Base-by-base conservation (phyloP, 2,329 filamentous ascomycete species). In the Lanzia echinophila region DNA sequence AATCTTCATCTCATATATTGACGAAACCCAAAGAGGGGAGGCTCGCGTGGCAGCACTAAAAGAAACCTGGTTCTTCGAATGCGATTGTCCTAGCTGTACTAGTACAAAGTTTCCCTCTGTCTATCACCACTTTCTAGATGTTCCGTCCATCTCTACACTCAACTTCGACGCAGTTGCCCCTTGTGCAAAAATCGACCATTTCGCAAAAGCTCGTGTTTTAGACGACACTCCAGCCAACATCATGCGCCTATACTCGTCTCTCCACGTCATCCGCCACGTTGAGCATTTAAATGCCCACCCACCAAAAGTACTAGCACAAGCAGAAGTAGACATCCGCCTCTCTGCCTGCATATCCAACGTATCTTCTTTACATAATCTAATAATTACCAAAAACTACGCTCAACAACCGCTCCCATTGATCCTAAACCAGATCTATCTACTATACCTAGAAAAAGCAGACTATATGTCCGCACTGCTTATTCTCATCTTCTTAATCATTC, bases 1-100 rank as follows among this genome's bases (percentile, higher is more conserved):
- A 68, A 75, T 85, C 51, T 74, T 77, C 54, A 81, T 85, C 33
- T 82, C 79, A 1, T 85, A 85, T 59, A 79, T 81, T 34, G 80
- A 82, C 78, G 68, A 56, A 71, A 64, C 19, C 24, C 32, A 55
- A 19, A 38, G 44, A 6, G 43, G 53, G 8, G 48, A 57, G 24
- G 28, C 49, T 6, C 55, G 60, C n/a, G 39, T 33, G 31, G 47
- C 24, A 10, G 17, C 33, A 20, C 33, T 55, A 19, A 36, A 38
- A 6, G 19, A 54, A 11, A 48, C 38, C 17, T 56, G 50, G 51
- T 53, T 47, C 39, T 53, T 53, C 17, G 34, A 42, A 20, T 53
- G 54, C 17, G 13, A 11, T 11, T 56, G 53, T 47, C 15, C 19
- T 36, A 22, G 44, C 15, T 53, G 50, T 13, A 48, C 12, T 12